Conservation (phyloP, 345 rosid genomes). For the Gossypium ekmanianum region DNA sequence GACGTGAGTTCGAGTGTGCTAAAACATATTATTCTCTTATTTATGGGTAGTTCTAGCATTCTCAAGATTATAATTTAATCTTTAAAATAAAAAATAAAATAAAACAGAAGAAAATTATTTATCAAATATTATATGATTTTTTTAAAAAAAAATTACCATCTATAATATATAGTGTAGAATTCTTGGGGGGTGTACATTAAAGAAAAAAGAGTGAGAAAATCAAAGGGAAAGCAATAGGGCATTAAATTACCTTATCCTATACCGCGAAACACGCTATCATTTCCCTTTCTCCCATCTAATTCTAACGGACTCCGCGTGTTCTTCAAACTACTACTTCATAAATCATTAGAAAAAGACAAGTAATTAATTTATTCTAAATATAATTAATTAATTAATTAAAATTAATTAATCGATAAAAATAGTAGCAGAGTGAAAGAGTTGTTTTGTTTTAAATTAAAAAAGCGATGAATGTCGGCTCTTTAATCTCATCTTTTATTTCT, state of each 20-base stretch:
- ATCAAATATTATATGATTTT: no score
- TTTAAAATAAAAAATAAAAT: no score
- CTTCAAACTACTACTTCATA: constrained; percentile 30
- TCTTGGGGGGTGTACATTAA: neutral
- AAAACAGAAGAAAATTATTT: no score
- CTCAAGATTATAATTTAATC: no score
- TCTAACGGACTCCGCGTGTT: constrained; percentile 41
- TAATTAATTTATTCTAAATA: neutral
- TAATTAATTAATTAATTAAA: neutral
- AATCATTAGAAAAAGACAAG: neutral
- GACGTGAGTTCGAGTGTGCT: rapidly evolving
- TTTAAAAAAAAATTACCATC: no score
- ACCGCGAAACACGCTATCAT: constrained; percentile 27
- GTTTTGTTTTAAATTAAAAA: neutral
- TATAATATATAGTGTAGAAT: neutral
- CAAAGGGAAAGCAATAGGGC: neutral
- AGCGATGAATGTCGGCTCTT: constrained; percentile 36
- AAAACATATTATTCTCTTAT: no score
- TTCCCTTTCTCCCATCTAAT: constrained; percentile 18
- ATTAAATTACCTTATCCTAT: neutral
- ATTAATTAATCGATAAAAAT: neutral
- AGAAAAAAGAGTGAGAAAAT: neutral
- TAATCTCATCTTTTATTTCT: constrained; percentile 10
- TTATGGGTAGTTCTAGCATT: no score
- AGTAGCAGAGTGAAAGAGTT: no score